Conservation (phyloP, 2,329 filamentous ascomycete species). For the Diplocarpon rosae region DNA sequence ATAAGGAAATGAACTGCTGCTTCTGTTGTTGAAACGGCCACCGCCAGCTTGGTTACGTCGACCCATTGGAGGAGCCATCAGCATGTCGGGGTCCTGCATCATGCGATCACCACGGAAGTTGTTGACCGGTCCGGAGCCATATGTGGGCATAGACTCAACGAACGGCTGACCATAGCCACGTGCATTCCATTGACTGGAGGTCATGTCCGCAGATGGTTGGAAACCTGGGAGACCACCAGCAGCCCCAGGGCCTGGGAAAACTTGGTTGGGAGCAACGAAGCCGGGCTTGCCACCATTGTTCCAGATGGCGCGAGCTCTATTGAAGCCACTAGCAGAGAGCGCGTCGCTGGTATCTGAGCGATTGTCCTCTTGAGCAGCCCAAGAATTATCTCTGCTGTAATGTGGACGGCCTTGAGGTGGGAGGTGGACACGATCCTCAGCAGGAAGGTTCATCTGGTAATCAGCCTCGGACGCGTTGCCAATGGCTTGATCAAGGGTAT, state of each 20-base stretch:
- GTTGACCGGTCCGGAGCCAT: constrained; percentile 17
- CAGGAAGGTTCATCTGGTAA: constrained; percentile 21
- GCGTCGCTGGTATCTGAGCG: constrained; percentile 47
- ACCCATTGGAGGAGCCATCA: constrained; percentile 19
- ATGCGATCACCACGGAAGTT: constrained; percentile 24
- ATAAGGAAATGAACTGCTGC: constrained; percentile 24
- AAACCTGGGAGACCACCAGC: constrained; percentile 13
- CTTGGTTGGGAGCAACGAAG: constrained; percentile 27
- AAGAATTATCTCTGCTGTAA: constrained; percentile 34
- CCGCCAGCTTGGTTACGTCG: constrained; percentile 20
- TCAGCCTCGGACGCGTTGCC: constrained; percentile 38
- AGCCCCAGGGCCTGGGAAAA: constrained; percentile 24
- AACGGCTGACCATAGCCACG: constrained; percentile 26
- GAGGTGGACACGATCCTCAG: constrained; percentile 19
- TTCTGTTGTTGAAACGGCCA: constrained; percentile 23
- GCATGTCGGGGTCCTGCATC: constrained; percentile 21
- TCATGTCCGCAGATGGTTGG: constrained; percentile 26
- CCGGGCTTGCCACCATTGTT: constrained; percentile 25
- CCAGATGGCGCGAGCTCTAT: constrained; percentile 46
- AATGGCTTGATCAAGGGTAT: constrained; percentile 45
- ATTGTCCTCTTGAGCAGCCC: constrained; percentile 42
- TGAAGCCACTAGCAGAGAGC: constrained; percentile 40
- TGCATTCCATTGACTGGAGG: constrained; percentile 38
- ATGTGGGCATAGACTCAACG: constrained; percentile 21
- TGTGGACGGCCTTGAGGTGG: constrained; percentile 29